Evolutionary conservation across 768 basidiomycete genomes (phyloP).

Genomic region (Kwoniella sp.): DNA sequence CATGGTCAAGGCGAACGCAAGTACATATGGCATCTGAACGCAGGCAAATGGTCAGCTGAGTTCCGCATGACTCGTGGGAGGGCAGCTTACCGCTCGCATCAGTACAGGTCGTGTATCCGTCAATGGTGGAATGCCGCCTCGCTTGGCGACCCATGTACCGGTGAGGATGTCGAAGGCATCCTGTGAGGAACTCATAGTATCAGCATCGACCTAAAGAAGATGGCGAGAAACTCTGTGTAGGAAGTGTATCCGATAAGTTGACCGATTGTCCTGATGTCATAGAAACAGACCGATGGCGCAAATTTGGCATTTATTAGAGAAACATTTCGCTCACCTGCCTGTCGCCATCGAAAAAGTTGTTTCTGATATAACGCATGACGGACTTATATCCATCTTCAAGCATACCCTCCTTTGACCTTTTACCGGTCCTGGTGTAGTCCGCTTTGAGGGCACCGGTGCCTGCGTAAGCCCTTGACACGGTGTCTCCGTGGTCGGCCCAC

Average conservation of each 20-base stretch:
- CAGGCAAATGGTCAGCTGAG: conserved; percentile 10
- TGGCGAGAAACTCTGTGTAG: no score
- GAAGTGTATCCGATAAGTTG: no score
- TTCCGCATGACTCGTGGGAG: background rate
- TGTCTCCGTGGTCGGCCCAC: conserved; percentile 96
- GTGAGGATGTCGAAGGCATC: conserved; percentile 95
- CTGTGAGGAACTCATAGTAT: conserved; percentile 54
- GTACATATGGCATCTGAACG: conserved; percentile 75
- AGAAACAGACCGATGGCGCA: no score
- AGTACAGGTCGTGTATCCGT: conserved; percentile 78
- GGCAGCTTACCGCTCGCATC: conserved; percentile 71
- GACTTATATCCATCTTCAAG: conserved; percentile 87
- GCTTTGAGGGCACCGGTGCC: conserved; percentile 96
- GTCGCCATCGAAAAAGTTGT: conserved; percentile 94
- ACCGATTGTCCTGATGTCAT: no score
- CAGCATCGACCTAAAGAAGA: background rate
- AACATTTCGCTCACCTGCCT: conserved; percentile 67
- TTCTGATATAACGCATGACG: conserved; percentile 81
- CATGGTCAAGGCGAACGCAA: conserved; percentile 82
- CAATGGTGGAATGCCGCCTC: conserved; percentile 70
- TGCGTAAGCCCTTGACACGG: conserved; percentile 83
- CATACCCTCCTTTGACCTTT: conserved; percentile 75
- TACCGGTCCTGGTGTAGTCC: conserved; percentile 92
- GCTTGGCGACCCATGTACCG: conserved; percentile 83
- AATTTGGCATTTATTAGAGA: no score